Conservation (phyloP, 768 basidiomycete species). For the Pleurotus platypus region DNA sequence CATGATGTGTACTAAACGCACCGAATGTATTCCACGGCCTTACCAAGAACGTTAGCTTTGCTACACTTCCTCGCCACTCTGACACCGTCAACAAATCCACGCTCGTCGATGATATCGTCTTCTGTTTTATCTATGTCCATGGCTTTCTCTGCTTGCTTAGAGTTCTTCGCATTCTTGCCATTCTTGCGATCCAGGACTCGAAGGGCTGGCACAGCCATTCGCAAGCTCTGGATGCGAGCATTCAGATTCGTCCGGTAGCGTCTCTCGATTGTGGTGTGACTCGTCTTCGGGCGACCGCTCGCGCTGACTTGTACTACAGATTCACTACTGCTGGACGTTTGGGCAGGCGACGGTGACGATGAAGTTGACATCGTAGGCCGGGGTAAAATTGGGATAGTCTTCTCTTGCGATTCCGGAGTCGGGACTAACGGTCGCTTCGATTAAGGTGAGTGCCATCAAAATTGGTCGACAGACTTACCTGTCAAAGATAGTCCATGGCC, state of each 20-base stretch:
- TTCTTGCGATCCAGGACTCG: conserved; percentile 69
- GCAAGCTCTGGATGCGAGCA: conserved; percentile 77
- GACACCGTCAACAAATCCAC: conserved; percentile 90
- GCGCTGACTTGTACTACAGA: conserved; percentile 16
- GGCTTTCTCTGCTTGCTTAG: conserved; percentile 28
- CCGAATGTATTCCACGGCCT: conserved; percentile 87
- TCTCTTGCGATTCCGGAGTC: conserved; percentile 19
- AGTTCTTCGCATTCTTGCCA: conserved; percentile 40
- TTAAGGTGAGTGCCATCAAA: neutral
- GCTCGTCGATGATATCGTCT: conserved; percentile 67
- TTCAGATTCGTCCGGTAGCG: conserved; percentile 88
- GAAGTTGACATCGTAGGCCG: conserved; percentile 31
- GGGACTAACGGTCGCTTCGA: neutral
- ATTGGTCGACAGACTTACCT: conserved; percentile 15
- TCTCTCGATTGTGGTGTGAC: conserved; percentile 86
- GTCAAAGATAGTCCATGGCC: conserved; percentile 19
- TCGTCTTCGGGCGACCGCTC: conserved; percentile 66
- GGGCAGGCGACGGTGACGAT: conserved; percentile 13
- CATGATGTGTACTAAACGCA: conserved; percentile 22
- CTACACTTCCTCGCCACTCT: conserved; percentile 88
- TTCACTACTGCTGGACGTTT: conserved; percentile 12
- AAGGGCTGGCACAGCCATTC: conserved; percentile 79
- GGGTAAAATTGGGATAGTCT: conserved; percentile 35
- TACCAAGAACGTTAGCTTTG: conserved; percentile 87
- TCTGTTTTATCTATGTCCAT: conserved; percentile 27